Percentiles rank a stretch among this genome's conserved stretches.
phyloP scores from a whole-genome alignment of 768 basidiomycete species.

The Boletus tylopilopsis region DNA sequence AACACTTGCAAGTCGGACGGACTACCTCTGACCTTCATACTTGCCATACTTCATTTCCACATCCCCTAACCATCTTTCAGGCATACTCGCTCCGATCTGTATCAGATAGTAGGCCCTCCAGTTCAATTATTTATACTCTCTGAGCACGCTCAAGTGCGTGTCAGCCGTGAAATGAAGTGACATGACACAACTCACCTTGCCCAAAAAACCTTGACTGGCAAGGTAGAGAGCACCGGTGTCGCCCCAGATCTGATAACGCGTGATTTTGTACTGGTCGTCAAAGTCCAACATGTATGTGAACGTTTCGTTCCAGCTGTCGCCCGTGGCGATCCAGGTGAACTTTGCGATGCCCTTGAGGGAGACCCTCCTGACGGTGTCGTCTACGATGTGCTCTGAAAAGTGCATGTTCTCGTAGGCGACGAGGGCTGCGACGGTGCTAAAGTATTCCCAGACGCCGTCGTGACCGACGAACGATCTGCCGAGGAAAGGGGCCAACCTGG shows the following conservation, averaged over 20 bases:
- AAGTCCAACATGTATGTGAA: slow-evolving; percentile 61
- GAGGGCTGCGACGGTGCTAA: slow-evolving; percentile 42
- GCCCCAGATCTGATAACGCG: slow-evolving; percentile 63
- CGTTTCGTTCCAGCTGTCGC: slow-evolving; percentile 57
- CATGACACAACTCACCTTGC: slow-evolving; percentile 5
- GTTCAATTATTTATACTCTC: neutral
- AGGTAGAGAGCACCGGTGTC: slow-evolving; percentile 65
- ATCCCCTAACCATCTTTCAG: neutral
- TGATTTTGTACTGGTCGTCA: slow-evolving; percentile 52
- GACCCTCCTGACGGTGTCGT: slow-evolving; percentile 47
- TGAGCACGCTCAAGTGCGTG: neutral
- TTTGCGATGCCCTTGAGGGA: slow-evolving; percentile 49
- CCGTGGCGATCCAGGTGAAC: slow-evolving; percentile 54
- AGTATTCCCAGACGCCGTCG: slow-evolving; percentile 45
- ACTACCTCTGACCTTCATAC: neutral
- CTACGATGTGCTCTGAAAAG: slow-evolving; percentile 56
- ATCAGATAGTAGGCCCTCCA: slow-evolving; percentile 6
- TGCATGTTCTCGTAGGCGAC: slow-evolving; percentile 49
- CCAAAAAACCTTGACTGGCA: slow-evolving; percentile 47
- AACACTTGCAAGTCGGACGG: slow-evolving; percentile 15
- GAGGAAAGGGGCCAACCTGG: slow-evolving; percentile 55
- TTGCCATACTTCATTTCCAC: neutral
- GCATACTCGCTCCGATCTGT: slow-evolving; percentile 9
- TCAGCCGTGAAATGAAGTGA: neutral
- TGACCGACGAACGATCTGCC: slow-evolving; percentile 47